phyloP scores from a whole-genome alignment of 2,329 filamentous ascomycete genomes.

The Lojkania enalia region DNA sequence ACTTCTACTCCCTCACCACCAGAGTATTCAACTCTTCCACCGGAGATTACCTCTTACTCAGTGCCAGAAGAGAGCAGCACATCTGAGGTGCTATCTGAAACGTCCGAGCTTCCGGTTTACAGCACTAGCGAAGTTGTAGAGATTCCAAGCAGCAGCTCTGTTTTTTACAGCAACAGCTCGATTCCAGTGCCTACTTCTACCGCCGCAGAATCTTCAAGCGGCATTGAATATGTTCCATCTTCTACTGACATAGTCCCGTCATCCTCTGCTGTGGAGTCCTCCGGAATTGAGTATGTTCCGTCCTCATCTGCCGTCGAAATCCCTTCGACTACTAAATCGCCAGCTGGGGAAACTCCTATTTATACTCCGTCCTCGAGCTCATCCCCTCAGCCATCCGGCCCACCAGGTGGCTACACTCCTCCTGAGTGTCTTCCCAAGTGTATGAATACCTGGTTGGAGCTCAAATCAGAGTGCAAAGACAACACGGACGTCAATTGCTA shows the following conservation, averaged over 20 bases:
- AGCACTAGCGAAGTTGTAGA: not conserved
- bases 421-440: slow-evolving; percentile 81
- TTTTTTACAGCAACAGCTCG: slow-evolving; percentile 11
- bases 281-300: slow-evolving; percentile 1
- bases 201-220: not conserved
- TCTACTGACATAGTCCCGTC: not conserved
- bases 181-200: slow-evolving; percentile 1
- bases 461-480: slow-evolving; percentile 72
- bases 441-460: slow-evolving; percentile 83
- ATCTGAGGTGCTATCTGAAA: not conserved
- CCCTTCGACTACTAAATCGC: not conserved
- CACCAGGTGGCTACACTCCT: slow-evolving; percentile 40
- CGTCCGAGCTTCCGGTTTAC: not conserved
- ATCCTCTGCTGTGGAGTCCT: slow-evolving; percentile 9
- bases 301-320: slow-evolving; percentile 6
- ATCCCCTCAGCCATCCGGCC: slow-evolving; percentile 19
- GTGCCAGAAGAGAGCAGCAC: not conserved
- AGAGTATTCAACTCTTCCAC: not conserved
- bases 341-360: slow-evolving; percentile 1
- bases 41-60: not conserved
- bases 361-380: slow-evolving; percentile 7
- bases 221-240: not conserved
- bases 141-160: not conserved
- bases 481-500: slow-evolving; percentile 85
- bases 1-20: slow-evolving; percentile 5